A percentile compares a stretch with the other conserved stretches of the same genome.
Evolutionary conservation across 202 grass and related monocot genomes (phyloP).

Genomic region (Zizania palustris): DNA sequence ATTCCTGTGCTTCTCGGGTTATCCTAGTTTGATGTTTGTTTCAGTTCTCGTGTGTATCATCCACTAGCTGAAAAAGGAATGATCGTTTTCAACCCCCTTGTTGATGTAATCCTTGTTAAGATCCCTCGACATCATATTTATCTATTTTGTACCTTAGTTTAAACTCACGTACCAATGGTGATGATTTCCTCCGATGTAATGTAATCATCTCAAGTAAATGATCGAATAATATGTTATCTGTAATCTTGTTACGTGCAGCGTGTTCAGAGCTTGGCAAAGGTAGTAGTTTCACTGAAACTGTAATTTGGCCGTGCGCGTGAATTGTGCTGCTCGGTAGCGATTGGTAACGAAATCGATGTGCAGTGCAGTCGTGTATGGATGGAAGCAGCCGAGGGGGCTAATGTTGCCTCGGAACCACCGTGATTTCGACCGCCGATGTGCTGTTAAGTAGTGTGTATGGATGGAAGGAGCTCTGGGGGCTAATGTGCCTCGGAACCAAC

Average conservation of each 20-base stretch:
- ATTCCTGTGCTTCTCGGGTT: constrained; percentile 20
- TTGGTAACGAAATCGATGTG: neutral
- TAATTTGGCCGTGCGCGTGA: too few relatives aligned
- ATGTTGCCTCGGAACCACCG: constrained; percentile 3
- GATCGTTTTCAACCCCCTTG: constrained; percentile 38
- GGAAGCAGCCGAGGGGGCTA: constrained; percentile 24
- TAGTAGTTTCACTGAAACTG: too few relatives aligned
- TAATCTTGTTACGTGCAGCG: neutral
- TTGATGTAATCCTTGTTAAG: constrained; percentile 39
- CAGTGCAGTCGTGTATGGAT: neutral
- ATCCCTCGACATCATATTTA: constrained; percentile 51
- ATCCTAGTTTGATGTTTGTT: constrained; percentile 15
- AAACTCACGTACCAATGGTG: constrained; percentile 41
- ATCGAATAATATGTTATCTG: neutral
- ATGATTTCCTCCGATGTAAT: constrained; percentile 37
- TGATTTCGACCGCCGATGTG: neutral
- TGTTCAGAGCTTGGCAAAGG: neutral
- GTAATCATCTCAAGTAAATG: constrained; percentile 45
- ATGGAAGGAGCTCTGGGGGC: constrained; percentile 25
- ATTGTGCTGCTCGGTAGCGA: neutral
- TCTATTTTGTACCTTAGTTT: constrained; percentile 47
- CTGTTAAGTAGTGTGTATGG: neutral
- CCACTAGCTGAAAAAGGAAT: constrained; percentile 18
- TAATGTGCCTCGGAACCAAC: constrained; percentile 11
- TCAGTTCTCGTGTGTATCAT: constrained; percentile 3